Conservation (phyloP, 2,329 filamentous ascomycete genomes). For the Magnaporthiopsis rhizophila region DNA sequence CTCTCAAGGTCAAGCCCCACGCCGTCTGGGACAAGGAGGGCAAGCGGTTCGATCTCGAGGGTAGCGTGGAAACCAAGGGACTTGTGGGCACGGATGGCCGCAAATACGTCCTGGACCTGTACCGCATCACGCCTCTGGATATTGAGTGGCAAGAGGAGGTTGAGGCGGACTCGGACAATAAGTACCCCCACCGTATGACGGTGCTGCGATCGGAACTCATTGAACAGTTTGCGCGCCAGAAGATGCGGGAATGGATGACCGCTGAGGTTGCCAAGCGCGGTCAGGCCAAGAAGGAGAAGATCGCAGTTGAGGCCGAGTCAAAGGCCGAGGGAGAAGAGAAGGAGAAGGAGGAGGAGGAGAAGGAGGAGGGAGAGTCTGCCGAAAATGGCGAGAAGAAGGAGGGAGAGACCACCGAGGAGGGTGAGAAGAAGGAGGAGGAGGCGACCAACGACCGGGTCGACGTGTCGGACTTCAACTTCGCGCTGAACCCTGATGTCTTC, state of each 20-base stretch:
- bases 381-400: conserved; percentile 23
- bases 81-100: conserved; percentile 93
- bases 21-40: conserved; percentile 96
- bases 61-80: conserved; percentile 95
- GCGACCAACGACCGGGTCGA: conserved; percentile 64
- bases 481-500: conserved; percentile 92
- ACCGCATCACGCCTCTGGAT: conserved; percentile 88
- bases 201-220: conserved; percentile 85
- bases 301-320: conserved; percentile 16
- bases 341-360: conserved; percentile 22
- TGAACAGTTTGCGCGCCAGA: conserved; percentile 73
- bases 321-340: conserved; percentile 21
- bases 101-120: conserved; percentile 95
- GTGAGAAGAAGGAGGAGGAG: conserved; percentile 25
- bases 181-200: conserved; percentile 94
- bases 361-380: conserved; percentile 22
- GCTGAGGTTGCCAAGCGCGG: conserved; percentile 62
- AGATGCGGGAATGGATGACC: conserved; percentile 84
- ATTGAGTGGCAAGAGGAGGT: conserved; percentile 82
- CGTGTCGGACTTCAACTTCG: conserved; percentile 76
- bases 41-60: conserved; percentile 83
- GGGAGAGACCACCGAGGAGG: conserved; percentile 9
- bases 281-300: conserved; percentile 27
- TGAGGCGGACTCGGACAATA: conserved; percentile 35
- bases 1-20: conserved; percentile 87